Base-by-base conservation (phyloP, 2,329 filamentous ascomycete species). In the Plenodomus lindquistii region DNA sequence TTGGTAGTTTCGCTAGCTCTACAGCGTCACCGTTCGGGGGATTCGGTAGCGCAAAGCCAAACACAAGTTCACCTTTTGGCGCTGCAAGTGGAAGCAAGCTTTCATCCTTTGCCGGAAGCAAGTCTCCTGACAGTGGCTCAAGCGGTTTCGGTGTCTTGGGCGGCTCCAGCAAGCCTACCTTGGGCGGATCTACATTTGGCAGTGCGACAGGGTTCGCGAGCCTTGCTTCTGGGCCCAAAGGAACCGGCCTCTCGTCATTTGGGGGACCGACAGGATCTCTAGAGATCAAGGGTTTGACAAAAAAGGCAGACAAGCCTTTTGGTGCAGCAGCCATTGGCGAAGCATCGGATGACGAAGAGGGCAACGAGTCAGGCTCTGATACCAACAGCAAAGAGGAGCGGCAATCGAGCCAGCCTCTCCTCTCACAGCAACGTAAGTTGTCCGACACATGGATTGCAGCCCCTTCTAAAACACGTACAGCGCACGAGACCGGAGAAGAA, bases 401-500 rank as follows among this genome's bases (percentile, higher is more conserved):
- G n/a, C 59, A 55, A 15, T 35, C 50, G 10, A 57, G 55, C 29
- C 54, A 57, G 65, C 77, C 86, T 49, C 75, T 79, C 54, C 73
- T 70, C 42, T 70, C 67, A 37, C 85, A 91, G 63, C 85, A 87
- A 69, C 81, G 89, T 92, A 77, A 74, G 83, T 53, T 31, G 11
- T 31, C 11, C 22, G 4, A 11, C 21, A 36, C 16, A 31, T 19
- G 38, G 24, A 18, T 42, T 13, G 35, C 38, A 41, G 13, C 8
- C 17, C 16, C 37, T 34, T 42, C 58, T 67, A 46, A 68, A 53
- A 47, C 17, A 37, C 18, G 11, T 3, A 11, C 44, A 60, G 92
- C 61, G 19, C 83, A 93, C 36, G 88, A 96, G 68, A 93, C 94
- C 42, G 93, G 93, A 46, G 93, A 97, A 73, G 85, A 91, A 63